Base-by-base conservation (phyloP, 305 asterid genomes). In the Fraxinus baroniana region DNA sequence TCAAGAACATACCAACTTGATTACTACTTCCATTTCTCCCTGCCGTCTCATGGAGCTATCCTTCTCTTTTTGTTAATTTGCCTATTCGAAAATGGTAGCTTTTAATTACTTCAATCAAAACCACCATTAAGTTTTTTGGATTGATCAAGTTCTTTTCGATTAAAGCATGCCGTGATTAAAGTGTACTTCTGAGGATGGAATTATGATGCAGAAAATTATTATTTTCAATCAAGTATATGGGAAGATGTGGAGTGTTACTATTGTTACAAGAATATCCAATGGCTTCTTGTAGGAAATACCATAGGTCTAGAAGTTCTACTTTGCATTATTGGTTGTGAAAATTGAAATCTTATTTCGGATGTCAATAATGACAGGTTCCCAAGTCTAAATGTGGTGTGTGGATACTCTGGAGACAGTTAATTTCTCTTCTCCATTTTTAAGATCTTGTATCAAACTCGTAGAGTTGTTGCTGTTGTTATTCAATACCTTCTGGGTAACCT, bases 1-100 rank as follows among this genome's bases (percentile, higher is more conserved):
- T 32, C 77, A 44, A 39, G 17, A 52, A 55, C 22, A 7, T 83
- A 28, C 72, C 1, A 9, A 55, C 85, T 76, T 60, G 82, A 22
- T 66, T 39, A 17, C 71, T 24, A 30, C 20, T 4, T 36, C 7
- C 71, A 28, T 33, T 41, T 79, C 74, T 1, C 77, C 74, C 35
- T 70, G 22, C 46, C 30, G 60, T 20, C 44, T 17, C 55, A 10
- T 39, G 57, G 37, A 62, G 64, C 62, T 60, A 32, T 35, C 66
- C 82, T 79, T 79, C 80, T 57, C 55, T 77, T 37, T 52, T 49
- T 22, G 24, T 80, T 18, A 30, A 0, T 26, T 78, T 15, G 30
- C 78, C 66, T 37, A 33, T 78, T 79, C 60, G 74, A 35, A 28
- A 20, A 44, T 71, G 57, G 26, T 60, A 20, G 30, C 70, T 7